A percentile compares a stretch with the other conserved stretches of the same genome.
These are phyloP conservation scores for Cutaneotrichosporon sp. DNA, from an alignment of 1,284 basidiomycete genomes.

Conservation along the genomic window DNA sequence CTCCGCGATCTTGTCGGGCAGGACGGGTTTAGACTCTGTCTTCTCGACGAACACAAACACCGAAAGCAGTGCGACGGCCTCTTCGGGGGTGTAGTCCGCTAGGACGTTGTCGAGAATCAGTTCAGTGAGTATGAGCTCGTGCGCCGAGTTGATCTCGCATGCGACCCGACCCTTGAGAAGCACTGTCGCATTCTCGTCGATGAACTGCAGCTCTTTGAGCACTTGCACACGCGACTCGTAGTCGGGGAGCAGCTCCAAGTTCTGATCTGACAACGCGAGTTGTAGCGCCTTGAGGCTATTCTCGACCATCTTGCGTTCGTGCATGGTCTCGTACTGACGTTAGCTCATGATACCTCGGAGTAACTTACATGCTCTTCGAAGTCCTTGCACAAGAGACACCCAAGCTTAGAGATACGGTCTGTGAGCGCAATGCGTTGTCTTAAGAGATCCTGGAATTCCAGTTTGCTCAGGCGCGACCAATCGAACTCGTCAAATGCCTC, in stretches of 20 bases:
- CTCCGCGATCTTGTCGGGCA: constrained; percentile 63
- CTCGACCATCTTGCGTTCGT: constrained; percentile 68
- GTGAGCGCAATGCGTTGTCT: constrained; percentile 57
- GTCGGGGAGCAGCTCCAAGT: constrained; percentile 92
- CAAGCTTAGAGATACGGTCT: constrained; percentile 51
- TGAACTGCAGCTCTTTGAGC: constrained; percentile 83
- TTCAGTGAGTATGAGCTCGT: constrained; percentile 92
- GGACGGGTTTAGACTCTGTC: constrained; percentile 75
- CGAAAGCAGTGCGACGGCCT: constrained; percentile 94
- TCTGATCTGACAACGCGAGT: constrained; percentile 85
- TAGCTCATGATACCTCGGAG: not conserved
- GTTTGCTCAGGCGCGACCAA: constrained; percentile 72
- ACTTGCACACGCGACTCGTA: constrained; percentile 92
- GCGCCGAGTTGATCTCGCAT: constrained; percentile 98
- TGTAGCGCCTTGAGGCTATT: constrained; percentile 70
- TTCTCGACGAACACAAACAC: constrained; percentile 98
- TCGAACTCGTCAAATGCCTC: constrained; percentile 66
- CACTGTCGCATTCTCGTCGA: constrained; percentile 90
- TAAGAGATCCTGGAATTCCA: constrained; percentile 88
- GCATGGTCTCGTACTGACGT: constrained; percentile 65
- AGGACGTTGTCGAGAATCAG: constrained; percentile 94
- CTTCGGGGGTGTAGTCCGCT: constrained; percentile 83
- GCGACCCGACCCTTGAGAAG: constrained; percentile 95
- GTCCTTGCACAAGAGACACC: constrained; percentile 58
- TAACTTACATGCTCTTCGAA: constrained; percentile 65